Percentiles rank a stretch among this genome's conserved stretches.
These are phyloP conservation scores for Diplogelasinospora grovesii DNA, from an alignment of 495 filamentous ascomycete genomes.

Conservation along the genomic window DNA sequence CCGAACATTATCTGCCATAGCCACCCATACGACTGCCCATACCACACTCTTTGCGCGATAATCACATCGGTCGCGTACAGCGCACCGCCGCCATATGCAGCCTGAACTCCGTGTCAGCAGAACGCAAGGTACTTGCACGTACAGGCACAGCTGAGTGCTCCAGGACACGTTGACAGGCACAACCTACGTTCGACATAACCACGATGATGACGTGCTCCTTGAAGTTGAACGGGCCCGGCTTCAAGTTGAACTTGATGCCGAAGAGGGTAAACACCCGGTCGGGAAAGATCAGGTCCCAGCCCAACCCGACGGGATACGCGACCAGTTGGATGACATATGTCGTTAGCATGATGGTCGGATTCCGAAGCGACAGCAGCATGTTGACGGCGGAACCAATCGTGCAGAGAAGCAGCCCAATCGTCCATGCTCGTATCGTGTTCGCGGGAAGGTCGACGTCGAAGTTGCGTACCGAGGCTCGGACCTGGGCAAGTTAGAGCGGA, in stretches of 20 bases:
- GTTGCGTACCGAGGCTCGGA: conserved; percentile 53
- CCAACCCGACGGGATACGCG: conserved; percentile 62
- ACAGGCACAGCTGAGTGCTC: too few relatives aligned
- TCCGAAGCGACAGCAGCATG: conserved; percentile 61
- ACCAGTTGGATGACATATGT: conserved; percentile 63
- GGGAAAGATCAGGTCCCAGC: conserved; percentile 48
- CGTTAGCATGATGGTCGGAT: conserved; percentile 57
- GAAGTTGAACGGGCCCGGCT: conserved; percentile 68
- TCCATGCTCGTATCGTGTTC: conserved; percentile 68
- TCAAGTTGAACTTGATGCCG: conserved; percentile 55
- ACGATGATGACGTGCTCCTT: conserved; percentile 76
- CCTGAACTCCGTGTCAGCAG: conserved; percentile 20
- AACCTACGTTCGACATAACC: conserved; percentile 58
- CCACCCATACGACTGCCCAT: conserved; percentile 41
- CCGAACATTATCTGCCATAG: conserved; percentile 61
- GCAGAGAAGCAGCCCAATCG: conserved; percentile 56
- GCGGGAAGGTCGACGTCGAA: conserved; percentile 60
- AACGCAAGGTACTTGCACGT: background rate
- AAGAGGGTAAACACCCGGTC: conserved; percentile 51
- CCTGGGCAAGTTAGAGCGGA: conserved; percentile 39
- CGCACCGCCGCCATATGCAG: conserved; percentile 41
- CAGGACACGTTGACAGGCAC: background rate
- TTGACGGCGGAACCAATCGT: conserved; percentile 65
- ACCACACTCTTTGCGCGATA: conserved; percentile 34
- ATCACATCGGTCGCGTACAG: conserved; percentile 45